phyloP scores from a whole-genome alignment of 2,329 filamentous ascomycete genomes.

The Bipolaris sorokiniana region DNA sequence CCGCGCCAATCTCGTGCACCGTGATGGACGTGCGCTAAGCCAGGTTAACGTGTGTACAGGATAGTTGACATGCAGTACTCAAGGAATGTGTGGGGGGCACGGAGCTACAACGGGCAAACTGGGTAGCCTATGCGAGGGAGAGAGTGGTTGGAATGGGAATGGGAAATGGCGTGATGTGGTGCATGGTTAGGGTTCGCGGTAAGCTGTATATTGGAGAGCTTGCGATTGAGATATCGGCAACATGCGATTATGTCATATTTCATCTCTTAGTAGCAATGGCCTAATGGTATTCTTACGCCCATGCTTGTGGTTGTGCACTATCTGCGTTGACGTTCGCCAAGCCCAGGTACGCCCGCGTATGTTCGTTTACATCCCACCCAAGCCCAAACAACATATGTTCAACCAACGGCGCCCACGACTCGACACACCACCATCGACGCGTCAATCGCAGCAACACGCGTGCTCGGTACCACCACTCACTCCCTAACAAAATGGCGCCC shows the following conservation, averaged over 20 bases:
- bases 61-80: slow-evolving; percentile 19
- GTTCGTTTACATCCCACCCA: slow-evolving; percentile 24
- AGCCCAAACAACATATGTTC: slow-evolving; percentile 32
- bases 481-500: slow-evolving; percentile 38
- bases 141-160: not conserved
- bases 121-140: not conserved
- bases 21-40: slow-evolving; percentile 24
- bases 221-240: not conserved
- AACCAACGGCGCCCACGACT: slow-evolving; percentile 11
- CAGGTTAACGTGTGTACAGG: slow-evolving; percentile 1
- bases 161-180: not conserved
- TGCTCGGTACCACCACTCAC: slow-evolving; percentile 9
- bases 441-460: slow-evolving; percentile 25
- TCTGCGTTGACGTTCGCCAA: slow-evolving; percentile 9
- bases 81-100: not conserved
- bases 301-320: not conserved
- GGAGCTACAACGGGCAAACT: not conserved
- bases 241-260: not conserved
- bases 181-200: not conserved
- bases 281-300: not conserved
- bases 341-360: slow-evolving; percentile 12
- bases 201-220: too few species aligned
- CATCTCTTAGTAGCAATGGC: too few species aligned
- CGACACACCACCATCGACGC: slow-evolving; percentile 14
- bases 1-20: slow-evolving; percentile 18